Percentiles rank a stretch among this genome's conserved stretches.
phyloP scores from a whole-genome alignment of 495 filamentous ascomycete genomes.

The Tuber calosporum region DNA sequence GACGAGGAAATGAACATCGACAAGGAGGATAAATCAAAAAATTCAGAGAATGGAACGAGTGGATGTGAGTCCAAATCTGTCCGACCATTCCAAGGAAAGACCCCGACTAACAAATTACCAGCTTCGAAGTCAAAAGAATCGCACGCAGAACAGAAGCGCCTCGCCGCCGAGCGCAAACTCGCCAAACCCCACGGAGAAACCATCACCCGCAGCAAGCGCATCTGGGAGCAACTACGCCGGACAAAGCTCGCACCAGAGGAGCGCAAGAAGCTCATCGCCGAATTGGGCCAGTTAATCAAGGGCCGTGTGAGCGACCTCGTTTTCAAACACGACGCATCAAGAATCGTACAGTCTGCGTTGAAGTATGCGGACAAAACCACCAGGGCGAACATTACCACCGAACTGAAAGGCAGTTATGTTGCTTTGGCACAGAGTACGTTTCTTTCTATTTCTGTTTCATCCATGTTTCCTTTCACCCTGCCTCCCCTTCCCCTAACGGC shows the following conservation, averaged over 20 bases:
- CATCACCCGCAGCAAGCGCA: conserved; percentile 82
- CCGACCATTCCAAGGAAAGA: neutral
- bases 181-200: conserved; percentile 86
- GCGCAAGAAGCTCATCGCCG: conserved; percentile 73
- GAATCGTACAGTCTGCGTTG: conserved; percentile 89
- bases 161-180: conserved; percentile 80
- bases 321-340: conserved; percentile 94
- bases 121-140: conserved; percentile 62
- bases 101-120: conserved; percentile 25
- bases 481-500: neutral
- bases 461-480: neutral
- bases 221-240: conserved; percentile 88
- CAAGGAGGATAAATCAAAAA: conserved; percentile 7
- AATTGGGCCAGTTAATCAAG: conserved; percentile 84
- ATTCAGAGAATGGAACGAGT: conserved; percentile 10
- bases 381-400: conserved; percentile 74
- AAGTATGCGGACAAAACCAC: conserved; percentile 86
- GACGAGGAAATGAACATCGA: conserved; percentile 19
- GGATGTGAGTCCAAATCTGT: conserved; percentile 20
- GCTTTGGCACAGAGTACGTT: conserved; percentile 74
- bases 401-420: conserved; percentile 77
- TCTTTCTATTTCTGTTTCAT: neutral
- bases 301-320: conserved; percentile 89
- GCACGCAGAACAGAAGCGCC: conserved; percentile 83
- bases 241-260: conserved; percentile 85